Evolutionary conservation across 2,329 filamentous ascomycete genomes (phyloP).

Genomic region (Echinosphaeria canescens): DNA sequence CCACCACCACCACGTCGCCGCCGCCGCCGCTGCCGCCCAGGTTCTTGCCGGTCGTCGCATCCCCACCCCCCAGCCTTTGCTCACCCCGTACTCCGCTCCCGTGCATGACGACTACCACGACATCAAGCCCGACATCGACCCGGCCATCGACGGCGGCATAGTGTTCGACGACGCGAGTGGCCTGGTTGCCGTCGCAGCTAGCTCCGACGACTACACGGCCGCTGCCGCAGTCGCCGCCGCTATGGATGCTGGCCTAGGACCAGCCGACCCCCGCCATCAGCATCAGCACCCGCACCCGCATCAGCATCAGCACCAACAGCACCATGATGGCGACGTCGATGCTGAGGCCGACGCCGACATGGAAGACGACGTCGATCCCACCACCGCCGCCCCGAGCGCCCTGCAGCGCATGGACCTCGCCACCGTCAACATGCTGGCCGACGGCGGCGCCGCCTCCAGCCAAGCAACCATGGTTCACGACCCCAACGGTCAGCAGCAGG

Average conservation of each 20-base stretch:
- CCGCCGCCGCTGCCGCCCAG: too few species aligned
- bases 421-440: constrained; percentile 11
- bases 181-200: constrained; percentile 5
- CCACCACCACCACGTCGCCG: constrained; percentile 11
- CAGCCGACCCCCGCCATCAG: too few species aligned
- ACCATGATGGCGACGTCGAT: constrained; percentile 7
- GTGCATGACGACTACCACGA: constrained; percentile 3
- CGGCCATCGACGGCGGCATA: constrained; percentile 7
- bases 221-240: constrained; percentile 11
- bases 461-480: too few species aligned
- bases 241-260: constrained; percentile 7
- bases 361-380: constrained; percentile 4
- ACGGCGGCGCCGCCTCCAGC: constrained; percentile 8
- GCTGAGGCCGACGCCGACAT: constrained; percentile 8
- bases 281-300: too few species aligned
- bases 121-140: constrained; percentile 5
- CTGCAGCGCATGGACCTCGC: constrained; percentile 9
- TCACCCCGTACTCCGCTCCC: too few species aligned
- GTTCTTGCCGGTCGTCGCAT: too few species aligned
- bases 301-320: constrained; percentile 6
- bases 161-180: constrained; percentile 7
- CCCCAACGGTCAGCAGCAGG: constrained; percentile 3
- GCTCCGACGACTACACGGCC: constrained; percentile 8
- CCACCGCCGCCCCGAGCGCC: constrained; percentile 4
- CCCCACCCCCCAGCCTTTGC: too few species aligned